Conservation (phyloP, 768 basidiomycete genomes). For the Mycena leptocephala region DNA sequence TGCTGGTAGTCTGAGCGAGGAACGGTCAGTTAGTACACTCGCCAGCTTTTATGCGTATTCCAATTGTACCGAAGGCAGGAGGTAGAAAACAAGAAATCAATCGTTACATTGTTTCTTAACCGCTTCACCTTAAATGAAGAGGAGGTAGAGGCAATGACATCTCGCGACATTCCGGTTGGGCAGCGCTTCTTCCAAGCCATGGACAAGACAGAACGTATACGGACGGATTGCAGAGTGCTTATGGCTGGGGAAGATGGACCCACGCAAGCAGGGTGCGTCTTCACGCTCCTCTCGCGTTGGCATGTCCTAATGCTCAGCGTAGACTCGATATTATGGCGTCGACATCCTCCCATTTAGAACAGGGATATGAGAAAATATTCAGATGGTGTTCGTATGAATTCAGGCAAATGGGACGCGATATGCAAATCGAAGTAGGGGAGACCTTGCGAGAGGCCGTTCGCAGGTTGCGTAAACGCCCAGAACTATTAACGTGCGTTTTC, state of each 20-base stretch:
- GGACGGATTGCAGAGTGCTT: slow-evolving; percentile 88
- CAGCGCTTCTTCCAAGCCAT: slow-evolving; percentile 86
- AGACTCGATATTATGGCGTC: slow-evolving; percentile 93
- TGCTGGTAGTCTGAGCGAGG: slow-evolving; percentile 82
- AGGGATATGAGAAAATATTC: slow-evolving; percentile 91
- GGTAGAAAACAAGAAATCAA: slow-evolving; percentile 79
- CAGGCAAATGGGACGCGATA: slow-evolving; percentile 81
- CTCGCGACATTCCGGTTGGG: slow-evolving; percentile 85
- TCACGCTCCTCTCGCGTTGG: neutral
- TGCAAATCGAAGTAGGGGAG: slow-evolving; percentile 77
- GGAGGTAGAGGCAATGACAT: slow-evolving; percentile 83
- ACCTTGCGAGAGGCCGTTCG: slow-evolving; percentile 81
- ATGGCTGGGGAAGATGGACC: slow-evolving; percentile 90
- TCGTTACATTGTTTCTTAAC: slow-evolving; percentile 85
- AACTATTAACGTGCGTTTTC: slow-evolving; percentile 76
- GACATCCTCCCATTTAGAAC: slow-evolving; percentile 88
- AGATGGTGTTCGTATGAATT: slow-evolving; percentile 92
- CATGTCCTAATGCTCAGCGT: neutral
- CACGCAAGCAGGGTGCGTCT: slow-evolving; percentile 79
- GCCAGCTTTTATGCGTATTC: neutral
- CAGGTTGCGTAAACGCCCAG: slow-evolving; percentile 84
- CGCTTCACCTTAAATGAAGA: slow-evolving; percentile 88
- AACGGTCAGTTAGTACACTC: slow-evolving; percentile 68
- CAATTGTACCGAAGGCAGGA: slow-evolving; percentile 64
- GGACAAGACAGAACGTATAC: slow-evolving; percentile 88